Conservation (phyloP, 768 basidiomycete genomes). For the Mycena venus region DNA sequence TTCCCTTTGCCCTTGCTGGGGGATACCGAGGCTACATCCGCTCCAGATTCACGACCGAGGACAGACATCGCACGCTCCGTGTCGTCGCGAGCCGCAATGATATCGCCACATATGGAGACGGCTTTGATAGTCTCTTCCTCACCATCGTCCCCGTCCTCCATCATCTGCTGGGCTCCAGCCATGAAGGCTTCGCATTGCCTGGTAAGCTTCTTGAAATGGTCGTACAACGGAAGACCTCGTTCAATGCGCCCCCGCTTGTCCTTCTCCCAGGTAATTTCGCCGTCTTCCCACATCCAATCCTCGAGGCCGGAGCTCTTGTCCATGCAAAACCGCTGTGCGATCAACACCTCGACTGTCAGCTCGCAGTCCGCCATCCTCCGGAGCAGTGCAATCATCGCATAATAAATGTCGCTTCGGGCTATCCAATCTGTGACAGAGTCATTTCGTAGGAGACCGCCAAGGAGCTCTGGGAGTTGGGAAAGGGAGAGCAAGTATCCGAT, state of each 20-base stretch:
- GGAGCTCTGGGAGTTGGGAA: constrained; percentile 61
- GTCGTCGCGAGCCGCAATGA: constrained; percentile 63
- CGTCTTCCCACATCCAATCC: constrained; percentile 62
- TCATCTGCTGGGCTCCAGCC: constrained; percentile 57
- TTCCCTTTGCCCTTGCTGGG: constrained; percentile 32
- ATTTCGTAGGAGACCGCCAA: constrained; percentile 64
- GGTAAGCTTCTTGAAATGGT: constrained; percentile 67
- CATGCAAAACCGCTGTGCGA: constrained; percentile 55
- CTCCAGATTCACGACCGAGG: constrained; percentile 45
- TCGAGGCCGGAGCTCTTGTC: constrained; percentile 56
- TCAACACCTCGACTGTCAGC: constrained; percentile 60
- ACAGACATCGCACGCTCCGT: constrained; percentile 62
- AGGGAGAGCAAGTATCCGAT: constrained; percentile 56
- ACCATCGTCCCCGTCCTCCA: constrained; percentile 48
- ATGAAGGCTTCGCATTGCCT: constrained; percentile 66
- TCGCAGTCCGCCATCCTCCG: constrained; percentile 66
- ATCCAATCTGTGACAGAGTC: constrained; percentile 70
- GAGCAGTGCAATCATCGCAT: constrained; percentile 62
- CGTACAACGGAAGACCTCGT: constrained; percentile 56
- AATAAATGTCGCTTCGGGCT: constrained; percentile 58
- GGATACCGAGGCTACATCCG: neutral
- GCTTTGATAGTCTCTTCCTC: constrained; percentile 57
- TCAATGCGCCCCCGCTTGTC: constrained; percentile 46
- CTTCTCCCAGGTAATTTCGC: constrained; percentile 56
- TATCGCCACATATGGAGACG: constrained; percentile 64